Percentiles rank a stretch among this genome's conserved stretches.
These are phyloP conservation scores for Starmerella kuoi DNA, from an alignment of 805 yeast species.

Conservation along the genomic window DNA sequence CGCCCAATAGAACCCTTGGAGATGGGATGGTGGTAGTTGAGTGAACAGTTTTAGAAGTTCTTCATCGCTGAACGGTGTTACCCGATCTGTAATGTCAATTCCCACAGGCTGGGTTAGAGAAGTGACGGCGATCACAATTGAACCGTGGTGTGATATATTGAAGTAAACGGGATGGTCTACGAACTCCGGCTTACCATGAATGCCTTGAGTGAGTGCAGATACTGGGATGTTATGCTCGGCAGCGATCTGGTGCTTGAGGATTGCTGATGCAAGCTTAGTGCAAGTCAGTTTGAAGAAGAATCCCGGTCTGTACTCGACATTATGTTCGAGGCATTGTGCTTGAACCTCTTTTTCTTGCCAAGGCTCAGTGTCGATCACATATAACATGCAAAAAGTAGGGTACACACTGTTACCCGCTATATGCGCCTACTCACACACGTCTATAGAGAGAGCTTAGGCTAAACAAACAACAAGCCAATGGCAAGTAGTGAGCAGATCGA, in stretches of 20 bases:
- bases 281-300: conserved; percentile 10
- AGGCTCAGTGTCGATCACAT: conserved; percentile 11
- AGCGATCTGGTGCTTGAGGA: conserved; percentile 13
- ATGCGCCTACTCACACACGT: not conserved
- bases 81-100: conserved; percentile 17
- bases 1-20: conserved; percentile 21
- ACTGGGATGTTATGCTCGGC: conserved; percentile 4
- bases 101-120: conserved; percentile 17
- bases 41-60: conserved; percentile 13
- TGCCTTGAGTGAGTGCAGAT: not conserved
- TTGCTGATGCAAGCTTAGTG: conserved; percentile 13
- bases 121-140: conserved; percentile 16
- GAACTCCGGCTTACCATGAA: conserved; percentile 18
- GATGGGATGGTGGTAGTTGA: conserved; percentile 1
- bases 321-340: conserved; percentile 6
- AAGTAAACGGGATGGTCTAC: conserved; percentile 9
- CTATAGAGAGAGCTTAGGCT: too few relatives aligned
- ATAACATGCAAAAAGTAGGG: conserved; percentile 9
- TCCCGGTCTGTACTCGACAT: conserved; percentile 8
- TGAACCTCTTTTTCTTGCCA: conserved; percentile 14
- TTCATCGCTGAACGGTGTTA: conserved; percentile 10
- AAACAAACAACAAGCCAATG: too few relatives aligned
- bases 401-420: not conserved
- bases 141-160: conserved; percentile 18
- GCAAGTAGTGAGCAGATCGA: too few relatives aligned